Percentiles rank a stretch among this genome's conserved stretches.
phyloP scores from a whole-genome alignment of 83 land plant genomes.

The Picea mariana region DNA sequence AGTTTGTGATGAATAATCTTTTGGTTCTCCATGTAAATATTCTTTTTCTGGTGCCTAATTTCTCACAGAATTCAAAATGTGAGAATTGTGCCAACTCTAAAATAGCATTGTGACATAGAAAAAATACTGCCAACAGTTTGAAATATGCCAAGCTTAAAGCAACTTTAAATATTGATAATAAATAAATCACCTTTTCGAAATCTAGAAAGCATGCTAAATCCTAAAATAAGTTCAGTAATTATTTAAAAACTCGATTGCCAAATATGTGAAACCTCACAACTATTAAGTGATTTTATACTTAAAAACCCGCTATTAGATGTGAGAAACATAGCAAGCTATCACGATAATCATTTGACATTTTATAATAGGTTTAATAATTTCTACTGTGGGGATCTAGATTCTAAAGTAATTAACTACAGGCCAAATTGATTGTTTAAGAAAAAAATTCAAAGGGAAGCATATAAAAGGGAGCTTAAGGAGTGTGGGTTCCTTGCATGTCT shows the following conservation, averaged over 20 bases:
- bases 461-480: too few relatives aligned
- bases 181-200: not conserved
- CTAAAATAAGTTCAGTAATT: not conserved
- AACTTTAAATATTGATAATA: not conserved
- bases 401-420: too few relatives aligned
- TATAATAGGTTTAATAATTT: too few relatives aligned
- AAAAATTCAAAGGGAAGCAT: too few relatives aligned
- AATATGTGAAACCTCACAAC: not conserved
- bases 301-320: not conserved
- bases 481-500: too few relatives aligned
- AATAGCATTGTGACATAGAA: not conserved
- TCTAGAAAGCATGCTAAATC: not conserved
- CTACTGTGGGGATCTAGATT: too few relatives aligned
- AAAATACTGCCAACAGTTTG: not conserved
- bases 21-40: not conserved
- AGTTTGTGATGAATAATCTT: not conserved
- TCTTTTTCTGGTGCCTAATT: not conserved
- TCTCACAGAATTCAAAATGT: not conserved
- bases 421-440: too few relatives aligned
- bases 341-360: too few relatives aligned
- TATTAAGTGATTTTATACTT: not conserved
- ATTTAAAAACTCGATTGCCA: not conserved
- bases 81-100: not conserved
- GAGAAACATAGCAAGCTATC: not conserved
- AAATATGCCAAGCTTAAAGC: not conserved